Evolutionary conservation across 106 monocot species (phyloP).

Genomic region (Dioscorea dumetorum): DNA sequence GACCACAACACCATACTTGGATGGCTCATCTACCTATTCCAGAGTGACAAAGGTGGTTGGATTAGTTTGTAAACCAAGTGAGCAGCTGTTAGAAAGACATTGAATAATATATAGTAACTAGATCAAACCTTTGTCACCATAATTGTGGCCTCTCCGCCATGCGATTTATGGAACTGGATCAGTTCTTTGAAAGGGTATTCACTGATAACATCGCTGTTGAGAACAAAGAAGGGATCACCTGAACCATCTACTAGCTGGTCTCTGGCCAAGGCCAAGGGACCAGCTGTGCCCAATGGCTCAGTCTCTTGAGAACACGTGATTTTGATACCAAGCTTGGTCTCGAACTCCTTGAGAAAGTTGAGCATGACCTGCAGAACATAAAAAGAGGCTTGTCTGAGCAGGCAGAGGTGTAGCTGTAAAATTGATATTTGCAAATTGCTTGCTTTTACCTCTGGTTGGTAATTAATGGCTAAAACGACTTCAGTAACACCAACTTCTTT

Average conservation of each 20-base stretch:
- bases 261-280: constrained; percentile 61
- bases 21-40: too few species aligned
- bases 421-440: not conserved
- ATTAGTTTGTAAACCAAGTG: too few species aligned
- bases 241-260: constrained; percentile 55
- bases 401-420: too few species aligned
- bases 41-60: too few species aligned
- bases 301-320: constrained; percentile 70
- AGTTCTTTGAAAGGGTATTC: constrained; percentile 47
- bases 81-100: too few species aligned
- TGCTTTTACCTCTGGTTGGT: constrained; percentile 27
- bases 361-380: constrained; percentile 43
- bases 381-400: too few species aligned
- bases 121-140: constrained; percentile 27
- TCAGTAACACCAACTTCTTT: constrained; percentile 41
- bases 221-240: constrained; percentile 61
- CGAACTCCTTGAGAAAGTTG: constrained; percentile 64
- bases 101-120: too few species aligned
- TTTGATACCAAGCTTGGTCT: constrained; percentile 50
- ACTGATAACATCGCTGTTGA: constrained; percentile 60
- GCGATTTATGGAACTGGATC: constrained; percentile 39
- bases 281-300: constrained; percentile 61
- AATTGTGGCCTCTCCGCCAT: constrained; percentile 56
- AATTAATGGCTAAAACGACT: constrained; percentile 41
- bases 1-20: constrained; percentile 44